Percentiles rank a stretch among this genome's conserved stretches.
phyloP scores from a whole-genome alignment of 2,329 filamentous ascomycete genomes.

The Stagonosporopsis rhizophila region DNA sequence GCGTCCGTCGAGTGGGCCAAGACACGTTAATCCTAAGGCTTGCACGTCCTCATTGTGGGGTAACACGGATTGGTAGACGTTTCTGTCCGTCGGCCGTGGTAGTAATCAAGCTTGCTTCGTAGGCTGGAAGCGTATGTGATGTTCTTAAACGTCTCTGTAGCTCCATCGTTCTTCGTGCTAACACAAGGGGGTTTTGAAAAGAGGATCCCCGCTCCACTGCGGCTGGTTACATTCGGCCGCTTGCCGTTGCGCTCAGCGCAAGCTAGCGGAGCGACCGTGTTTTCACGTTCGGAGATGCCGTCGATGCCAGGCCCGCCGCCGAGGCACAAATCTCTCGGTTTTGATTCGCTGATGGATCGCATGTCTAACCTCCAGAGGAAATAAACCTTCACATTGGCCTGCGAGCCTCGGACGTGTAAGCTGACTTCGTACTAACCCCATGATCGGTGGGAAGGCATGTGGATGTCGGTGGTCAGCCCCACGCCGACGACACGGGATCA shows the following conservation, averaged over 20 bases:
- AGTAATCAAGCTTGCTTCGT: not conserved
- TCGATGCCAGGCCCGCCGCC: conserved; percentile 1
- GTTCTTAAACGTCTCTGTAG: not conserved
- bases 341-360: conserved; percentile 10
- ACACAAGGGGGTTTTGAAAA: not conserved
- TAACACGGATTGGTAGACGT: not conserved
- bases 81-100: not conserved
- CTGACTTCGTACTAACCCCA: not conserved
- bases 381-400: not conserved
- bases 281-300: conserved; percentile 21
- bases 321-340: not conserved
- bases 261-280: conserved; percentile 3
- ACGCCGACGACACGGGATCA: not conserved
- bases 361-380: conserved; percentile 1
- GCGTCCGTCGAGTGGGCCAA: not conserved
- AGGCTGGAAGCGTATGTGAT: not conserved
- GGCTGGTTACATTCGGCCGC: conserved; percentile 2
- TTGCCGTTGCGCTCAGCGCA: conserved; percentile 11
- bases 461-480: not conserved
- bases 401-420: conserved; percentile 3
- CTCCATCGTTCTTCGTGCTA: not conserved
- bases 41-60: conserved; percentile 8
- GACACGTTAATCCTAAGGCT: not conserved
- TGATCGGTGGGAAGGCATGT: not conserved
- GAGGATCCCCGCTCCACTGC: conserved; percentile 9